A percentile compares a stretch with the other conserved stretches of the same genome.
Evolutionary conservation across 305 asterid genomes (phyloP).

Genomic region (Fraxinus greggii): DNA sequence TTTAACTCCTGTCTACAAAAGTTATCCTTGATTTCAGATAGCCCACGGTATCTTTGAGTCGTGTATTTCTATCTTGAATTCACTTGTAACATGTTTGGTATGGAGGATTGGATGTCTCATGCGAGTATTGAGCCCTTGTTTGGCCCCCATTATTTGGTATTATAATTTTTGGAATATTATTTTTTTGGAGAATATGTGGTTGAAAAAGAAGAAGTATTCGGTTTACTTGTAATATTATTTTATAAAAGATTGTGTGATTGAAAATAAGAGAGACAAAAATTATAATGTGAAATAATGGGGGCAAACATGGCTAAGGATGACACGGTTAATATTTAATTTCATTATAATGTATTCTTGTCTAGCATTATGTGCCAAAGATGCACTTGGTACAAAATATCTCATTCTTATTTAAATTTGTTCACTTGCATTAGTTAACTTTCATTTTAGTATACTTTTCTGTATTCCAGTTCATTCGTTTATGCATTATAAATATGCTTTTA

Average conservation of each 20-base stretch:
- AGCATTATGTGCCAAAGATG: not conserved
- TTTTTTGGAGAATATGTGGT: too few relatives aligned
- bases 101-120: not conserved
- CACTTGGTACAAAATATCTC: not conserved
- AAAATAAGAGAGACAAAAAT: too few relatives aligned
- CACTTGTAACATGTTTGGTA: not conserved
- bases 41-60: not conserved
- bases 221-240: too few relatives aligned
- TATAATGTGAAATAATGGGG: too few relatives aligned
- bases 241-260: too few relatives aligned
- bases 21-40: not conserved
- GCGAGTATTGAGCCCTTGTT: too few relatives aligned
- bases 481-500: not conserved
- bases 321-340: not conserved
- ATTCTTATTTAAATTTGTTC: not conserved
- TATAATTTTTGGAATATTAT: too few relatives aligned
- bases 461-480: not conserved
- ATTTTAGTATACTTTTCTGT: not conserved
- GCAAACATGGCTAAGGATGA: not conserved
- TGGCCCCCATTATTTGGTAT: too few relatives aligned
- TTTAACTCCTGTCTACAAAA: not conserved
- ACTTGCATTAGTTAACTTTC: not conserved
- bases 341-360: not conserved
- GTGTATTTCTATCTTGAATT: not conserved
- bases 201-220: too few relatives aligned